Conservation (phyloP, 306 rosid species). For the Trichosanthes truncata region DNA sequence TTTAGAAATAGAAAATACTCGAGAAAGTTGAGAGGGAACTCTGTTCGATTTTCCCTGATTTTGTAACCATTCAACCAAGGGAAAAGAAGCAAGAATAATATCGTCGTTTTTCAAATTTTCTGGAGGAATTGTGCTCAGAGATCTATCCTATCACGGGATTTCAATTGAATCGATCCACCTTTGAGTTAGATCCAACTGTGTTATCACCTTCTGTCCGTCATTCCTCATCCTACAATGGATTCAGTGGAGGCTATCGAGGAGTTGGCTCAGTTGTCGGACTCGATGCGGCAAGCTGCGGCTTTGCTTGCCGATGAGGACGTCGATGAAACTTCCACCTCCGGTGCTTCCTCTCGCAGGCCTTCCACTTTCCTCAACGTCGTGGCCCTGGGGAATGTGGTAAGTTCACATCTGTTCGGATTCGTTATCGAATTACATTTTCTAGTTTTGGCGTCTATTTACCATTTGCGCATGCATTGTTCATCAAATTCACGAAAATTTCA, state of each 20-base stretch:
- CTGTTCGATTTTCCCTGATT: background rate
- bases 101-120: background rate
- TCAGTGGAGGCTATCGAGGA: constrained; percentile 97
- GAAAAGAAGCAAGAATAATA: background rate
- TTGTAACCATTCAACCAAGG: background rate
- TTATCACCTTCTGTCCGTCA: background rate
- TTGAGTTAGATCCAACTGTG: constrained; percentile 8
- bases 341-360: constrained; percentile 46
- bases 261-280: constrained; percentile 67
- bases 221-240: background rate
- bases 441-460: background rate
- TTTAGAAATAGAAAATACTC: background rate
- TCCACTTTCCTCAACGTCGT: constrained; percentile 91
- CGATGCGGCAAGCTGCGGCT: constrained; percentile 87
- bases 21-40: background rate
- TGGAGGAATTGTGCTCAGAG: background rate
- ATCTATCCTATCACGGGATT: background rate
- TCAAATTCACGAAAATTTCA: background rate
- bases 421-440: background rate
- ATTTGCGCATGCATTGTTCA: background rate
- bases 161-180: background rate
- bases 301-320: constrained; percentile 89
- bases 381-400: constrained; percentile 87
- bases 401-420: constrained; percentile 19
- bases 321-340: constrained; percentile 46